Conservation (phyloP, 371 early-diverging fungal genomes). For the Dinochytrium kinnereticum region DNA sequence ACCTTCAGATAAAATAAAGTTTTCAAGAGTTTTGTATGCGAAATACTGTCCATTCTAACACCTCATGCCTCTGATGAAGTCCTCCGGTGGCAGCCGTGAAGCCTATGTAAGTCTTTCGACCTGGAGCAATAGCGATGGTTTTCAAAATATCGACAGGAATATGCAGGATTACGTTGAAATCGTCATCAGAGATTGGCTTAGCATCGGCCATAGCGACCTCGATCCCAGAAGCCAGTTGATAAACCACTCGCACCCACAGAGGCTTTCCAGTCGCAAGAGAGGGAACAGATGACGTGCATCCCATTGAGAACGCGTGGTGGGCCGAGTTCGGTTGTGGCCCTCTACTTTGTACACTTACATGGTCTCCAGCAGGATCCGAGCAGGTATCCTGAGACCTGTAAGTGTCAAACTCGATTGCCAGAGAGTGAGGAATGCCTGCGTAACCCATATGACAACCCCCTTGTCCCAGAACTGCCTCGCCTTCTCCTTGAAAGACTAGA, state of each 20-base stretch:
- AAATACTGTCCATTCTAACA: slow-evolving; percentile 19
- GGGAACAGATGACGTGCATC: slow-evolving; percentile 50
- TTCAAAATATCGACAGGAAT: slow-evolving; percentile 5
- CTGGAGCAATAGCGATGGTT: slow-evolving; percentile 39
- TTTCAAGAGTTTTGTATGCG: not conserved
- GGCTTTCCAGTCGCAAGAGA: slow-evolving; percentile 41
- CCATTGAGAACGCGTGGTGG: slow-evolving; percentile 56
- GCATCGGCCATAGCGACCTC: not conserved
- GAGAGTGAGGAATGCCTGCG: slow-evolving; percentile 32
- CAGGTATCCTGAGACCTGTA: slow-evolving; percentile 53
- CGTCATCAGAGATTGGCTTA: not conserved
- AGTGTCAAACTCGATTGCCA: slow-evolving; percentile 65
- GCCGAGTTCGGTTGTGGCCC: slow-evolving; percentile 46
- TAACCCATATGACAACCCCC: slow-evolving; percentile 28
- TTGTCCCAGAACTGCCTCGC: slow-evolving; percentile 11
- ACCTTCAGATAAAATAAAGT: not conserved
- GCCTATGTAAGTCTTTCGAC: slow-evolving; percentile 50
- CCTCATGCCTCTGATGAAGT: slow-evolving; percentile 54
- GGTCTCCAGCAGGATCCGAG: slow-evolving; percentile 59
- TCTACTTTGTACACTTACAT: slow-evolving; percentile 57
- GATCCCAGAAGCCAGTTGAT: not conserved
- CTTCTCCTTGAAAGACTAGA: slow-evolving; percentile 17
- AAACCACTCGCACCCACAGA: slow-evolving; percentile 13
- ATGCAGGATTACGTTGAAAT: not conserved
- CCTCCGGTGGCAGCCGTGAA: slow-evolving; percentile 66